Conservation (phyloP, 352 stramenopile genomes). For the Plasmopara viticola region DNA sequence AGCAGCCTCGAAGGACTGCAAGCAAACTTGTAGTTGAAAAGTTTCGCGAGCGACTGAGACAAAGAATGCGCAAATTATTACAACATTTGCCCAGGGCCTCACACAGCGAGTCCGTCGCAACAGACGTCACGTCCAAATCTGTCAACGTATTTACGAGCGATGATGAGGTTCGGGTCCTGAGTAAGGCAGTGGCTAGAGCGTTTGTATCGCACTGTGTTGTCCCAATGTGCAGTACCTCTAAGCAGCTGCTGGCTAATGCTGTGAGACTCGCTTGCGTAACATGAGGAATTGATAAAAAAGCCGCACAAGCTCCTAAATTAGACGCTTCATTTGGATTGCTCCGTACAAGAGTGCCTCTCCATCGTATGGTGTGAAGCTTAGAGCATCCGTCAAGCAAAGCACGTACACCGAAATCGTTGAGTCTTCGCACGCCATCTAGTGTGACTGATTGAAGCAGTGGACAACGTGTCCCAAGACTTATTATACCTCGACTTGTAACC, state of each 20-base stretch:
- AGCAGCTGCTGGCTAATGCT: constrained; percentile 15
- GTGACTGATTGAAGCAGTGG: constrained; percentile 33
- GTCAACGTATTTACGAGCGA: constrained; percentile 14
- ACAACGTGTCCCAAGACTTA: constrained; percentile 32
- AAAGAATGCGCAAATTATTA: constrained; percentile 29
- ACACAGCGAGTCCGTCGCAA: constrained; percentile 60
- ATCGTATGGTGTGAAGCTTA: constrained; percentile 35
- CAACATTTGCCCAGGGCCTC: constrained; percentile 32
- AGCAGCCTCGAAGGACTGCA: constrained; percentile 29
- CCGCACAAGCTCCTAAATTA: constrained; percentile 13
- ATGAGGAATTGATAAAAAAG: constrained; percentile 65
- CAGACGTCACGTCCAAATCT: constrained; percentile 52
- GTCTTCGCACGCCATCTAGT: constrained; percentile 52
- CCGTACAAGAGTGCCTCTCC: constrained; percentile 58
- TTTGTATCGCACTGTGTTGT: constrained; percentile 51
- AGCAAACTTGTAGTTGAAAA: constrained; percentile 56
- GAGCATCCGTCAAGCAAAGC: constrained; percentile 31
- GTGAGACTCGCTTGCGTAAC: constrained; percentile 28
- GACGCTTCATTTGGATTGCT: constrained; percentile 15
- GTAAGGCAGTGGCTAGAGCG: constrained; percentile 25
- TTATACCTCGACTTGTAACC: constrained; percentile 45
- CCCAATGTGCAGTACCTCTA: constrained; percentile 48
- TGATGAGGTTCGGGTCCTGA: constrained; percentile 11
- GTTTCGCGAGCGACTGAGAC: constrained; percentile 68
- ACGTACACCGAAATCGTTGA: constrained; percentile 26